phyloP scores from a whole-genome alignment of 495 filamentous ascomycete genomes.

The Neurospora hispaniola region DNA sequence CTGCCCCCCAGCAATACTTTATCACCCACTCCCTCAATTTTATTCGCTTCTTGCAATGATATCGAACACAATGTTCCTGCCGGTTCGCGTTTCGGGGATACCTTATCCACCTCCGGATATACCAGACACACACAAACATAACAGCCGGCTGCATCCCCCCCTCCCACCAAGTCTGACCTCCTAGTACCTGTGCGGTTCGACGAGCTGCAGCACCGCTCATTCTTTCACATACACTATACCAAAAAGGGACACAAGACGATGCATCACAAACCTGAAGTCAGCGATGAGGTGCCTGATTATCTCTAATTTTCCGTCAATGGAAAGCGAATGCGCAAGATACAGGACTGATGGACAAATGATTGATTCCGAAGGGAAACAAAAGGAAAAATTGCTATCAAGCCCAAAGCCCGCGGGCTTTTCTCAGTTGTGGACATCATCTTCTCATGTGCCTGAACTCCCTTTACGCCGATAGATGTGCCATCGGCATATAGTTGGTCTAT shows the following conservation, averaged over 20 bases:
- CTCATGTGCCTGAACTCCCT: not conserved
- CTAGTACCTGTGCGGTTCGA: not conserved
- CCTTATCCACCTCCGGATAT: not conserved
- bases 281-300: not conserved
- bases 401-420: not conserved
- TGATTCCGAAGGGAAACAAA: not conserved
- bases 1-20: not conserved
- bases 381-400: not conserved
- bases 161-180: not conserved
- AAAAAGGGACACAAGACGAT: too few species aligned
- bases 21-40: not conserved
- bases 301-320: not conserved
- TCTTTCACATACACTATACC: not conserved
- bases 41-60: not conserved
- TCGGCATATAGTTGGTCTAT: not conserved
- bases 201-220: not conserved
- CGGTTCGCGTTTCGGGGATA: not conserved
- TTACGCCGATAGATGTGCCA: not conserved
- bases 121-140: not conserved
- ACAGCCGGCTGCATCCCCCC: not conserved
- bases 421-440: not conserved
- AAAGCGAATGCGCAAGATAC: not conserved
- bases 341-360: not conserved
- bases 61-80: not conserved
- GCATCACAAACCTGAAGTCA: not conserved